A percentile compares a stretch with the other conserved stretches of the same genome.
phyloP scores from a whole-genome alignment of 495 filamentous ascomycete genomes.

The Barbatosphaeria neglecta region DNA sequence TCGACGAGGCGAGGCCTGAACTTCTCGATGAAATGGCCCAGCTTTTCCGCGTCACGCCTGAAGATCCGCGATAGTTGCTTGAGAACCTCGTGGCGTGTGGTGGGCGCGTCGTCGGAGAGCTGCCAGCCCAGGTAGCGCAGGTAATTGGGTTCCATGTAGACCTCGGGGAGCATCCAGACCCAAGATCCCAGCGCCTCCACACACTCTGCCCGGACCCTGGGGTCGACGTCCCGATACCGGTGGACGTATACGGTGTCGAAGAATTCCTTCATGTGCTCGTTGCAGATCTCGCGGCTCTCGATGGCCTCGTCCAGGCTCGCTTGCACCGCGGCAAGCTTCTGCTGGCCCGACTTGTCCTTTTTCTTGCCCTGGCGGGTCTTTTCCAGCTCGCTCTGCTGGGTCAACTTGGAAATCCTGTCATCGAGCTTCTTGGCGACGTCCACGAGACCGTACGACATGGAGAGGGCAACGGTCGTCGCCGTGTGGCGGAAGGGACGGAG shows the following conservation, averaged over 20 bases:
- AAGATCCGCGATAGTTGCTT: constrained; percentile 68
- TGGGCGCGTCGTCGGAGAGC: constrained; percentile 61
- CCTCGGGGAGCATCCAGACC: constrained; percentile 70
- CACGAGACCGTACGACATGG: constrained; percentile 59
- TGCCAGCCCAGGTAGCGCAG: constrained; percentile 93
- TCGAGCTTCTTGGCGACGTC: constrained; percentile 61
- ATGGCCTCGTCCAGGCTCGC: constrained; percentile 53
- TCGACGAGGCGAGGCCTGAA: constrained; percentile 84
- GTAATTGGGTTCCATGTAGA: constrained; percentile 79
- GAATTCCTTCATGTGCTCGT: constrained; percentile 61
- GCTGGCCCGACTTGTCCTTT: constrained; percentile 17
- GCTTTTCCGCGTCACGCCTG: constrained; percentile 62
- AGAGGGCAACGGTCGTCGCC: constrained; percentile 65
- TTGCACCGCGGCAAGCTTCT: constrained; percentile 50
- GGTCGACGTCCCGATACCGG: constrained; percentile 87
- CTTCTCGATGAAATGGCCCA: constrained; percentile 81
- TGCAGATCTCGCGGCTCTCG: constrained; percentile 48
- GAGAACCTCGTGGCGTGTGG: constrained; percentile 65
- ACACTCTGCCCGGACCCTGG: constrained; percentile 74
- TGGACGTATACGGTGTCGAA: constrained; percentile 89
- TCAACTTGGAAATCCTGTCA: constrained; percentile 54
- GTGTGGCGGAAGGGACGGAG: constrained; percentile 89
- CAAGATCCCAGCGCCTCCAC: constrained; percentile 73
- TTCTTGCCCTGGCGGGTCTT: constrained; percentile 59
- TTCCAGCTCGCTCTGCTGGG: constrained; percentile 69